Base-by-base conservation (phyloP, 768 basidiomycete species). In the Pleurotus platypus region DNA sequence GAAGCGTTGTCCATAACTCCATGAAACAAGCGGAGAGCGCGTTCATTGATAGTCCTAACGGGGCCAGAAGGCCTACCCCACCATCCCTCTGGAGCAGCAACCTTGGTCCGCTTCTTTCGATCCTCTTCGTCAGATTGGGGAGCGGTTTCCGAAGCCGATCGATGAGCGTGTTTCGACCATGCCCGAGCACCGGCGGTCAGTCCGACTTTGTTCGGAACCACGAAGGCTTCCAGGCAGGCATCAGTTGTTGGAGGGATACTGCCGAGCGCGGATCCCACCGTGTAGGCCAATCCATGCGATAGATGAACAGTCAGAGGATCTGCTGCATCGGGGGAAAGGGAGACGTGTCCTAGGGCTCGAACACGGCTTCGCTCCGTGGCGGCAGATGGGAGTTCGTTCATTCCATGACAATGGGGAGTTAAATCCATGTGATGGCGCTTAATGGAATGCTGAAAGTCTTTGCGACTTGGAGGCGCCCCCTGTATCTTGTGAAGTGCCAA, bases 151-250 rank as follows among this genome's bases (percentile, higher is more conserved):
- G 70, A 57, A 40, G 65, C 67, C 24, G 84, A 86, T 22, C 86
- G 72, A 59, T 84, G 84, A 1, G 78, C 76, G 60, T 87, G 86
- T 60, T 87, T 87, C 2, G 83, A 77, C 84, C 84, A 87, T 5
- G 86, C 85, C 24, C 83, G 78, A 1, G 84, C 80, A 12, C 86
- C 86, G 2, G 80, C 78, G 2, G 75, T 82, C 43, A 87, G 74
- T 1, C 73, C 77, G 35, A 70, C 78, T 16, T 65, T 78, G 59
- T 84, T 86, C 3, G 78, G 69, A 18, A 73, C 60, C 3, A 75
- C 67, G 64, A 83, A 87, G 1, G 85, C 83, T 12, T 69, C 65
- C 5, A 82, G 74, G 63, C 85, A 86, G 6, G 67, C 66, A n/a
- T 78, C 71, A 2, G 64, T 62, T 0, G 77, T 74, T 2, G 86